Conservation (phyloP, 192 early-diverging fungal genomes). For the Gryganskiella cystojenkinii region DNA sequence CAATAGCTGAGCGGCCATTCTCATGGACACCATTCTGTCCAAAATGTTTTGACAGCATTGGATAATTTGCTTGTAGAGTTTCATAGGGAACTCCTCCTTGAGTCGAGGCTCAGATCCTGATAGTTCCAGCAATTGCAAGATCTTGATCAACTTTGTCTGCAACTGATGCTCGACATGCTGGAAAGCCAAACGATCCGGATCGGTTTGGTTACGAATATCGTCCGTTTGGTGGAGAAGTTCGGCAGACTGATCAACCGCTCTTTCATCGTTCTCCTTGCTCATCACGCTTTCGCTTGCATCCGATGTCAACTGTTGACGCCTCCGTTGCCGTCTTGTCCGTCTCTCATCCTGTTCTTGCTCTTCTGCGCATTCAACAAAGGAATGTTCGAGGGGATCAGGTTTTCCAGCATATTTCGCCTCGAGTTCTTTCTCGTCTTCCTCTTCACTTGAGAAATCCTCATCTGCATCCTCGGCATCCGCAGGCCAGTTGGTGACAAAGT, state of each 20-base stretch:
- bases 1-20: constrained; percentile 57
- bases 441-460: constrained; percentile 9
- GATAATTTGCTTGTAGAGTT: constrained; percentile 72
- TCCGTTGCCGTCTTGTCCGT: background rate
- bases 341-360: background rate
- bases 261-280: too few species aligned
- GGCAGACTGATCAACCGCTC: too few species aligned
- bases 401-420: background rate
- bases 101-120: constrained; percentile 79
- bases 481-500: background rate
- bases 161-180: constrained; percentile 48
- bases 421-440: constrained; percentile 4
- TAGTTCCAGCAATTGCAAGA: constrained; percentile 60
- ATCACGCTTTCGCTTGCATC: too few species aligned
- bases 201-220: background rate
- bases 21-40: constrained; percentile 76
- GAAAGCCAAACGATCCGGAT: constrained; percentile 39
- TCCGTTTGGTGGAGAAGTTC: constrained; percentile 13
- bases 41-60: constrained; percentile 73
- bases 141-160: constrained; percentile 47
- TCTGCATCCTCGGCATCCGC: background rate
- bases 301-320: background rate
- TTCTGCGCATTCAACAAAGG: constrained; percentile 31
- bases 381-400: constrained; percentile 8
- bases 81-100: constrained; percentile 75